phyloP scores from a whole-genome alignment of 441 rosid species.

The Eruca vesicaria region DNA sequence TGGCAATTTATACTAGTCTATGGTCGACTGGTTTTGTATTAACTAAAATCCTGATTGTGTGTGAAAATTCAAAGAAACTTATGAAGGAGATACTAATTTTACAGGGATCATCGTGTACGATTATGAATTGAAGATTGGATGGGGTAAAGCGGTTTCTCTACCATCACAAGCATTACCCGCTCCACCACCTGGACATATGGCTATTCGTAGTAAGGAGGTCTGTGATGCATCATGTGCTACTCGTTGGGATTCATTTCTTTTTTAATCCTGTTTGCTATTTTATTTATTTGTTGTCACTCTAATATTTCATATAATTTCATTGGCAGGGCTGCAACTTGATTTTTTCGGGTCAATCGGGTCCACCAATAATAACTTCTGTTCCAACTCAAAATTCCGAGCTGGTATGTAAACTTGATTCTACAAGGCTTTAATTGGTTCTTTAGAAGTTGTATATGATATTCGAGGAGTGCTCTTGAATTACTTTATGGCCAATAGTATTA shows the following conservation, averaged over 20 bases:
- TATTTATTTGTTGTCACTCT: slow-evolving; percentile 23
- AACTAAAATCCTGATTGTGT: slow-evolving; percentile 13
- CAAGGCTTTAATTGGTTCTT: slow-evolving; percentile 9
- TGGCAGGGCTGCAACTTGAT: slow-evolving; percentile 88
- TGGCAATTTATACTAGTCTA: slow-evolving; percentile 18
- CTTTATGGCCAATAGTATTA: neutral
- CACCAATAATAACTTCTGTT: slow-evolving; percentile 63
- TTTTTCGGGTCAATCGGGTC: slow-evolving; percentile 97
- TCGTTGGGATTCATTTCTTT: slow-evolving; percentile 14
- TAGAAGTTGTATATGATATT: neutral
- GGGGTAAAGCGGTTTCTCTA: slow-evolving; percentile 99
- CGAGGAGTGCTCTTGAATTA: slow-evolving; percentile 15
- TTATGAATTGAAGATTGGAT: slow-evolving; percentile 95
- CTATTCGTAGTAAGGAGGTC: slow-evolving; percentile 99
- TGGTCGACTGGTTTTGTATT: neutral
- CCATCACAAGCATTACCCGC: slow-evolving; percentile 99
- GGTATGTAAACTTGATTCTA: slow-evolving; percentile 48
- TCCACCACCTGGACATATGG: slow-evolving; percentile 99
- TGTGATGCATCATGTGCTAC: slow-evolving; percentile 34
- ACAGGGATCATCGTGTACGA: slow-evolving; percentile 95
- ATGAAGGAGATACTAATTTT: slow-evolving; percentile 20
- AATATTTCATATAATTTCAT: slow-evolving; percentile 27
- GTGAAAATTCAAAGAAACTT: slow-evolving; percentile 7
- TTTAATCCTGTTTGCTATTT: neutral
- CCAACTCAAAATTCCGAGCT: slow-evolving; percentile 88